These are phyloP conservation scores for Botrytis byssoidea DNA, from an alignment of 2,329 filamentous ascomycete species.

Conservation along the genomic window DNA sequence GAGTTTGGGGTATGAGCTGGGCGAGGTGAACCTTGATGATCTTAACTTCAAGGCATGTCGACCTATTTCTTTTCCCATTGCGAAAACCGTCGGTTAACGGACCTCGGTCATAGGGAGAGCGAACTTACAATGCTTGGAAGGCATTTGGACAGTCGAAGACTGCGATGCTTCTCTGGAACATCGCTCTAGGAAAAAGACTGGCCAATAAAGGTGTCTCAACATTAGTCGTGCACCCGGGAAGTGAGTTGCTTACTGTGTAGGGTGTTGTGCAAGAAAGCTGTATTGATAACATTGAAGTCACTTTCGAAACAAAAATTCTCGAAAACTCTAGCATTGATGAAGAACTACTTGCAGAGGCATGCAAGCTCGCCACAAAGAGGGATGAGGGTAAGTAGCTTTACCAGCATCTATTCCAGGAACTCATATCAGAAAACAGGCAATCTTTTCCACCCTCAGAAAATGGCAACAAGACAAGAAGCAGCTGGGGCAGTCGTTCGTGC, in stretches of 20 bases:
- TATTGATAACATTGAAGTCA: neutral
- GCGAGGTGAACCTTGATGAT: conserved; percentile 41
- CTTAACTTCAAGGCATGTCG: conserved; percentile 37
- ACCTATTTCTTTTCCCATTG: neutral
- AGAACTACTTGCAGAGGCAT: neutral
- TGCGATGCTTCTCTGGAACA: neutral
- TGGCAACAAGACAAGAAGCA: neutral
- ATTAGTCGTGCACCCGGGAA: neutral
- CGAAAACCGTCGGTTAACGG: neutral
- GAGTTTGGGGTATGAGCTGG: conserved; percentile 42
- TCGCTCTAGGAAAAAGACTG: neutral
- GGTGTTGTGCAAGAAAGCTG: neutral
- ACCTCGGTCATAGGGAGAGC: neutral
- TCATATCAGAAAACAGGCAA: neutral
- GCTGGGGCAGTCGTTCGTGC: neutral
- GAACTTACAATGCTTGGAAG: neutral
- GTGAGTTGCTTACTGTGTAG: neutral
- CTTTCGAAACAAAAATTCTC: neutral
- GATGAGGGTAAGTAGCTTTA: neutral
- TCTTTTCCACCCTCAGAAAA: neutral
- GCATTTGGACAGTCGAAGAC: conserved; percentile 4
- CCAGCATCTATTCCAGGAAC: neutral
- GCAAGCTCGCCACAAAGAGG: neutral
- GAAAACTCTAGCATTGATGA: neutral
- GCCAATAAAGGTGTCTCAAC: neutral